A percentile compares a stretch with the other conserved stretches of the same genome.
phyloP scores from a whole-genome alignment of 495 filamentous ascomycete species.

The Pseudomonodictys pantanalensis region DNA sequence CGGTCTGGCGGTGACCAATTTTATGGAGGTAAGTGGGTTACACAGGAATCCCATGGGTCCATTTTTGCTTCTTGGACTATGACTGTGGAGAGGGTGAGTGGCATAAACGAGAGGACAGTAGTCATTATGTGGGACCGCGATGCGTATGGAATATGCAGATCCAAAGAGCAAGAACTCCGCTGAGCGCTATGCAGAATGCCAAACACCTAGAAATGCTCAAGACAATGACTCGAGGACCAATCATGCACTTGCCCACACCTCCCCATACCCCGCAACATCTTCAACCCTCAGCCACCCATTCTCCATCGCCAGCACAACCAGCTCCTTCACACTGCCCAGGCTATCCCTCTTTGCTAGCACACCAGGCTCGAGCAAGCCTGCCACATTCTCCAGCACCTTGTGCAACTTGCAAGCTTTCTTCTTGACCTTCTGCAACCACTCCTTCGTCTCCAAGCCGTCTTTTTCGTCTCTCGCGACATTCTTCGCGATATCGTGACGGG shows the following conservation, averaged over 20 bases:
- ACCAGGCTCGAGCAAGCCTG: constrained; percentile 32
- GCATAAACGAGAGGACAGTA: too few species aligned
- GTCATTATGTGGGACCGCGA: too few species aligned
- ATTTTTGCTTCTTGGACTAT: too few species aligned
- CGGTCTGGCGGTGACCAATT: too few species aligned
- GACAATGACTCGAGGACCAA: neutral
- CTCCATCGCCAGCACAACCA: constrained; percentile 38
- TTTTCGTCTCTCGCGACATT: constrained; percentile 2
- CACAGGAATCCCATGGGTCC: too few species aligned
- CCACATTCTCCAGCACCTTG: constrained; percentile 26
- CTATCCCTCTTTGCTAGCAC: constrained; percentile 13
- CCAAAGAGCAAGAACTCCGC: too few species aligned
- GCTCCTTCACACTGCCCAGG: constrained; percentile 32
- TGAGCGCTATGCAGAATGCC: constrained; percentile 3
- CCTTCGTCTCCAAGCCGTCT: too few species aligned
- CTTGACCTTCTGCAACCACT: constrained; percentile 10
- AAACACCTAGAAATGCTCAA: neutral
- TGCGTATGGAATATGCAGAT: too few species aligned
- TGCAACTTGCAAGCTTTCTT: constrained; percentile 36
- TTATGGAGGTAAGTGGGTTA: too few species aligned
- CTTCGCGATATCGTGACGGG: neutral
- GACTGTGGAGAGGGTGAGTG: too few species aligned
- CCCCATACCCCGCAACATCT: constrained; percentile 28
- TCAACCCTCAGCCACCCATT: constrained; percentile 37
- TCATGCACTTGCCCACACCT: constrained; percentile 3